phyloP scores from a whole-genome alignment of 352 stramenopile species.

The Phytophthora tubulina region DNA sequence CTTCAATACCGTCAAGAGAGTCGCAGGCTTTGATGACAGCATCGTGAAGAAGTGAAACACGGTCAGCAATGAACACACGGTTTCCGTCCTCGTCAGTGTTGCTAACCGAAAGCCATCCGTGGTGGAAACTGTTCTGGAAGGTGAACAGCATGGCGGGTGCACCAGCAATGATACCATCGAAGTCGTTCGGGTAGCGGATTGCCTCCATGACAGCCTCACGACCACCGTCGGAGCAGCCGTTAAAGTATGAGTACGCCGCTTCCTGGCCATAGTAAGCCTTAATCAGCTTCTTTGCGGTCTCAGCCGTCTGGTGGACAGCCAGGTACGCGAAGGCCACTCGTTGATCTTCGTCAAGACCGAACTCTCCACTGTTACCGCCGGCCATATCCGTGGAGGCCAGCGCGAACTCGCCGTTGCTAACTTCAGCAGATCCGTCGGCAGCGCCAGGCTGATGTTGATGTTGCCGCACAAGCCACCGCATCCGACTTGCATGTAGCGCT shows the following conservation, averaged over 20 bases:
- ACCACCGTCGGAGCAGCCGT: conserved; percentile 52
- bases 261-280: conserved; percentile 51
- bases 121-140: conserved; percentile 57
- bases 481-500: conserved; percentile 53
- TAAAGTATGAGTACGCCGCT: conserved; percentile 55
- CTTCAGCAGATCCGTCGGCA: conserved; percentile 37
- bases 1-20: conserved; percentile 46
- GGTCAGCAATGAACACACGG: conserved; percentile 38
- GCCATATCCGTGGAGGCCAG: conserved; percentile 46
- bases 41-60: conserved; percentile 46
- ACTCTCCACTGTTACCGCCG: conserved; percentile 41
- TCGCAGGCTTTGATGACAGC: conserved; percentile 50
- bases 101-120: conserved; percentile 46
- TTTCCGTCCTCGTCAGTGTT: conserved; percentile 45
- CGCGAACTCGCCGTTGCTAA: conserved; percentile 45
- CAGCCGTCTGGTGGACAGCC: conserved; percentile 49
- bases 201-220: conserved; percentile 54
- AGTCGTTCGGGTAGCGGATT: conserved; percentile 53
- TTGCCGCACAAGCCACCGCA: conserved; percentile 52
- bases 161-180: conserved; percentile 52
- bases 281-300: conserved; percentile 53
- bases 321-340: conserved; percentile 49
- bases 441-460: conserved; percentile 40
- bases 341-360: conserved; percentile 44
- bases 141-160: conserved; percentile 52